These are phyloP conservation scores for Boletus bicolor DNA, from an alignment of 768 basidiomycete genomes.

Conservation along the genomic window DNA sequence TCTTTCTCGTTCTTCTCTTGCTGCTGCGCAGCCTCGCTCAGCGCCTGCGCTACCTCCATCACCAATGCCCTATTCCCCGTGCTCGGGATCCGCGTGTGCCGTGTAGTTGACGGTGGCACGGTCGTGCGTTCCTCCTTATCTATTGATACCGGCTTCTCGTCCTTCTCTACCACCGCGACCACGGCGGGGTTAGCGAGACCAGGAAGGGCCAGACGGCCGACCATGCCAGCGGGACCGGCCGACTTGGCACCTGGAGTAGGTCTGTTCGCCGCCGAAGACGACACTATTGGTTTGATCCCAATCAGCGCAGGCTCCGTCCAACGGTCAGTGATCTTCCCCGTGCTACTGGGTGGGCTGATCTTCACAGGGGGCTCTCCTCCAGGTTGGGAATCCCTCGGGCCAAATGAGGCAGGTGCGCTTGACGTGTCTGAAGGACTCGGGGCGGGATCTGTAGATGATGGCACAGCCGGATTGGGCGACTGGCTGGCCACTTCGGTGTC, in stretches of 20 bases:
- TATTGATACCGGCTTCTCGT: conserved; percentile 1
- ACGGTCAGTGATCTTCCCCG: conserved; percentile 26
- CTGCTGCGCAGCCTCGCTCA: conserved; percentile 38
- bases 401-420: neutral
- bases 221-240: conserved; percentile 25
- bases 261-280: neutral
- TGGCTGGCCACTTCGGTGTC: neutral
- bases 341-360: conserved; percentile 3
- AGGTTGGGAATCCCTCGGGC: neutral
- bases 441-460: conserved; percentile 3
- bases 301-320: conserved; percentile 35
- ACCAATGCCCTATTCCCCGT: conserved; percentile 67
- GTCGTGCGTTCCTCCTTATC: conserved; percentile 20
- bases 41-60: conserved; percentile 74
- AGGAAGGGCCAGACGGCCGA: conserved; percentile 43
- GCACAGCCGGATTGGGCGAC: neutral
- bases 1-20: conserved; percentile 5
- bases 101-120: conserved; percentile 35
- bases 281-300: conserved; percentile 26
- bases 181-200: conserved; percentile 30
- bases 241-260: conserved; percentile 9
- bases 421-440: neutral
- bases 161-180: conserved; percentile 1
- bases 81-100: conserved; percentile 59
- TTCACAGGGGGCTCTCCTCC: conserved; percentile 1